phyloP scores from a whole-genome alignment of 176 grass and related monocot genomes.

The Canna indica region DNA sequence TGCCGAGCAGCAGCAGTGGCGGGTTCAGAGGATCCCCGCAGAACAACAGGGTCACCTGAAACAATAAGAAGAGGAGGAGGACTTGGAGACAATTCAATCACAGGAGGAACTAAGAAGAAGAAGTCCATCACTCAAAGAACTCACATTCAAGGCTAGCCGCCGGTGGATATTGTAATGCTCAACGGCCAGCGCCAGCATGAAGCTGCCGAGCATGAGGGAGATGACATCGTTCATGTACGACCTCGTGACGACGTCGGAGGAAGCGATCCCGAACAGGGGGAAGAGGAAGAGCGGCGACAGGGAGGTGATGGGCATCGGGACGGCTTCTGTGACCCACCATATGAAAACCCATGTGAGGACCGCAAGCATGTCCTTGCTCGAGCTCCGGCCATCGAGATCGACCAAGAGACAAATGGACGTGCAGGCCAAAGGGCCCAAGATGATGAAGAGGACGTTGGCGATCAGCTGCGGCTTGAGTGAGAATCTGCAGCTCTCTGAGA shows the following conservation, averaged over 20 bases:
- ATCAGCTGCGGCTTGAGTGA: neutral
- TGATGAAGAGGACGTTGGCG: neutral
- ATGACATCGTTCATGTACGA: conserved; percentile 24
- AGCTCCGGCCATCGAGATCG: neutral
- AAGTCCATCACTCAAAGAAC: too few relatives aligned
- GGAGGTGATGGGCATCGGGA: conserved; percentile 14
- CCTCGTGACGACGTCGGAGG: neutral
- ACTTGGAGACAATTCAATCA: neutral
- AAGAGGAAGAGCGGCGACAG: conserved; percentile 21
- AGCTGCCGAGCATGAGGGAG: conserved; percentile 21
- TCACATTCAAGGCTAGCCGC: conserved; percentile 7
- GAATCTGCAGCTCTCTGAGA: neutral
- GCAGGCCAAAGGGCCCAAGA: neutral
- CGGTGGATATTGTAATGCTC: conserved; percentile 20
- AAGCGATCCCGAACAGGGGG: conserved; percentile 12
- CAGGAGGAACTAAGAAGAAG: too few relatives aligned
- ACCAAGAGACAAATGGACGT: neutral
- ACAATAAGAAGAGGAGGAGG: neutral
- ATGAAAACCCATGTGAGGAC: conserved; percentile 12
- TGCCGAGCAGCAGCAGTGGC: conserved; percentile 54
- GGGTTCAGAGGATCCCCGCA: conserved; percentile 76
- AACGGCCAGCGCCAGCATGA: conserved; percentile 17
- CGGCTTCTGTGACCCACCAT: conserved; percentile 17
- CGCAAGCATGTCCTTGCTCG: neutral
- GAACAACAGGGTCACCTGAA: conserved; percentile 51